Evolutionary conservation across 371 early-diverging fungal genomes (phyloP), one percentile per base, ranked within the genome.

Genomic region (Mortierella sp.): DNA sequence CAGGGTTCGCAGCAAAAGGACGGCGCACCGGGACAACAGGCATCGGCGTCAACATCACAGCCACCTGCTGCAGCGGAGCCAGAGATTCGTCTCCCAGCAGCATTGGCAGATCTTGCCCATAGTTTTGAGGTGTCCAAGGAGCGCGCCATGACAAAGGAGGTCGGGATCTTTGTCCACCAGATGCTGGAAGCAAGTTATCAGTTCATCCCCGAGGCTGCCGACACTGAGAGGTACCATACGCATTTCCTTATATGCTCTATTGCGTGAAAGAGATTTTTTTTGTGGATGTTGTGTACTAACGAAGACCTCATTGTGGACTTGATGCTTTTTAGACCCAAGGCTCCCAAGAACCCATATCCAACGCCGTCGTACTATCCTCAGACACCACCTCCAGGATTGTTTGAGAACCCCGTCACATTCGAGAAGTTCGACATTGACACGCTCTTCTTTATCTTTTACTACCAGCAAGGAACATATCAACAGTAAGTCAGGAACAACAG

Each of bases 381-480:
- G 71, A 83, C 86, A n/a, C 92, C 91, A 47, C 95, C 96, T n/a
- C 87, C 93, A 52, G 88, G 93, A 19, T 87, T 95, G 31, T 94
- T 97, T 82, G 96, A 94, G 55, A 93, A 93, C 71, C 94, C 97
- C 1, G 90, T 89, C 26, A 87, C 96, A 71, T 97, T 94, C 79
- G 94, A 98, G 73, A 96, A 95, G 80, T 94, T 99, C 75, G 98
- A 98, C 68, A 91, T 96, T 77, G 99, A 99, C 85, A 97, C 99
- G 34, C 90, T 99, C 53, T 99, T 99, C 86, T 99, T 96, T 87
- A 97, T 99, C 74, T 99, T 99, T 87, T 99, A 99, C 88, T 97
- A 95, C 87, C 97, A 95, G 85, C 97, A 95, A 85, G 97, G 97
- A 74, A 98, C 99, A 22, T 94, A 95, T 76, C 97, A 97, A 74